Conservation (phyloP, 768 basidiomycete species). For the Leccinum disarticulatum region DNA sequence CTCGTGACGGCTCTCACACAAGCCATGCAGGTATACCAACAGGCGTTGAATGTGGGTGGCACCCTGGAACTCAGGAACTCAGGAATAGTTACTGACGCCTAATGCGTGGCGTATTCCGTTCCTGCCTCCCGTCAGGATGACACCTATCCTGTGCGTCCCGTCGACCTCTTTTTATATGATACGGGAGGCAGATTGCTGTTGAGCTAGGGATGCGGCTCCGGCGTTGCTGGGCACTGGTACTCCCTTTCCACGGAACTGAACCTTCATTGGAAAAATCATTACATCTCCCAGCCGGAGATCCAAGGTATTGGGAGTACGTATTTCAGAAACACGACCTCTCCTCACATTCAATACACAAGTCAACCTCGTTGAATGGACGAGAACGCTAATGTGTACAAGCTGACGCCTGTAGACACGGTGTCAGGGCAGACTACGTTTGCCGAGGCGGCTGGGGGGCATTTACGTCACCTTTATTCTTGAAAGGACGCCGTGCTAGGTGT, state of each 20-base stretch:
- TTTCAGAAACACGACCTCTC: slow-evolving; percentile 41
- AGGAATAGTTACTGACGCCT: neutral
- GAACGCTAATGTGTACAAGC: slow-evolving; percentile 39
- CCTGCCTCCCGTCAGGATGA: slow-evolving; percentile 2
- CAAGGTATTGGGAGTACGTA: slow-evolving; percentile 40
- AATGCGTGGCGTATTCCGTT: neutral
- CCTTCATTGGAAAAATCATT: neutral
- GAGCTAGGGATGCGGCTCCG: slow-evolving; percentile 1
- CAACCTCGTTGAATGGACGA: slow-evolving; percentile 47
- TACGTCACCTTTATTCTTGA: slow-evolving; percentile 1
- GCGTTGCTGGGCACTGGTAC: slow-evolving; percentile 1
- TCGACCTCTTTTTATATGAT: too few relatives aligned
- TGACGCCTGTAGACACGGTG: slow-evolving; percentile 33
- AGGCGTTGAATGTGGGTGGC: neutral
- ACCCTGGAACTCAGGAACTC: neutral
- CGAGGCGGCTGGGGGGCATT: slow-evolving; percentile 5
- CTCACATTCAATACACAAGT: slow-evolving; percentile 27
- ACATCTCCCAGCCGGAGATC: slow-evolving; percentile 8
- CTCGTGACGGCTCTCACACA: slow-evolving; percentile 21
- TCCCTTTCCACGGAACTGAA: slow-evolving; percentile 4
- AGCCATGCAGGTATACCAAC: slow-evolving; percentile 3
- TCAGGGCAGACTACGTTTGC: slow-evolving; percentile 35
- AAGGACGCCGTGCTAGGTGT: neutral
- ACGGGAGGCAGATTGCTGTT: too few relatives aligned
- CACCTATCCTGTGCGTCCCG: slow-evolving; percentile 3